Percentiles rank a stretch among this genome's conserved stretches.
phyloP scores from a whole-genome alignment of 805 yeast species.

The Peterozyma toletana region DNA sequence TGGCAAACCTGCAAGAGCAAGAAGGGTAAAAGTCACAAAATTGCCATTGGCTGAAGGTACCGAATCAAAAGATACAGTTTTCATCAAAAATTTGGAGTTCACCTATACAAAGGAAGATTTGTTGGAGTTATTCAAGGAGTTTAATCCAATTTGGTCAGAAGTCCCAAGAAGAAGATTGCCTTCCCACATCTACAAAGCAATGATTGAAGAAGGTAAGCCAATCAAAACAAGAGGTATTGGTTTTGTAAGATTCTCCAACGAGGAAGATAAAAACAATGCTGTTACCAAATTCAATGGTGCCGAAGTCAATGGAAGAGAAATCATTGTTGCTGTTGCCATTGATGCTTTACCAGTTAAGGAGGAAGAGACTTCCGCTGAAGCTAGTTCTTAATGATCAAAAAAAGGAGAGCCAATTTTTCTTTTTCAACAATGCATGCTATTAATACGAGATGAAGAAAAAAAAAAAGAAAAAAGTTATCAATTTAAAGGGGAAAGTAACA shows the following conservation, averaged over 20 bases:
- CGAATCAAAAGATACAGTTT: slow-evolving; percentile 52
- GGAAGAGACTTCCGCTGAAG: slow-evolving; percentile 9
- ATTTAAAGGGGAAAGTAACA: not conserved
- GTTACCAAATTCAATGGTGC: slow-evolving; percentile 61
- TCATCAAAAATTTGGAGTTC: slow-evolving; percentile 53
- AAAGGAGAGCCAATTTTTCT: not conserved
- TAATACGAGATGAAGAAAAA: slow-evolving; percentile 8
- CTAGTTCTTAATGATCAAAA: not conserved
- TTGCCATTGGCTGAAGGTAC: slow-evolving; percentile 37
- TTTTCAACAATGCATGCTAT: not conserved
- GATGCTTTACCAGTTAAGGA: slow-evolving; percentile 37
- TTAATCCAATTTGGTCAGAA: slow-evolving; percentile 48
- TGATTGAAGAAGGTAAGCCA: slow-evolving; percentile 36
- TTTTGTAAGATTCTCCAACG: slow-evolving; percentile 44
- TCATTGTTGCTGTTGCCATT: slow-evolving; percentile 68
- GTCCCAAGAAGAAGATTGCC: slow-evolving; percentile 50
- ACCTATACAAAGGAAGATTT: slow-evolving; percentile 40
- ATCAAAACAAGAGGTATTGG: slow-evolving; percentile 59
- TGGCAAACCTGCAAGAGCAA: slow-evolving; percentile 11
- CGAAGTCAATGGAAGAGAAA: slow-evolving; percentile 55
- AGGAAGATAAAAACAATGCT: slow-evolving; percentile 39
- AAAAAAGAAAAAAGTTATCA: slow-evolving; percentile 6
- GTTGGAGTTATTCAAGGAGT: slow-evolving; percentile 35
- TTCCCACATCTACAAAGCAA: slow-evolving; percentile 30
- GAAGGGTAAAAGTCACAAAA: slow-evolving; percentile 10